A percentile compares a stretch with the other conserved stretches of the same genome.
Evolutionary conservation across 192 early-diverging fungal genomes (phyloP).

Genomic region (Backusella australiensis): DNA sequence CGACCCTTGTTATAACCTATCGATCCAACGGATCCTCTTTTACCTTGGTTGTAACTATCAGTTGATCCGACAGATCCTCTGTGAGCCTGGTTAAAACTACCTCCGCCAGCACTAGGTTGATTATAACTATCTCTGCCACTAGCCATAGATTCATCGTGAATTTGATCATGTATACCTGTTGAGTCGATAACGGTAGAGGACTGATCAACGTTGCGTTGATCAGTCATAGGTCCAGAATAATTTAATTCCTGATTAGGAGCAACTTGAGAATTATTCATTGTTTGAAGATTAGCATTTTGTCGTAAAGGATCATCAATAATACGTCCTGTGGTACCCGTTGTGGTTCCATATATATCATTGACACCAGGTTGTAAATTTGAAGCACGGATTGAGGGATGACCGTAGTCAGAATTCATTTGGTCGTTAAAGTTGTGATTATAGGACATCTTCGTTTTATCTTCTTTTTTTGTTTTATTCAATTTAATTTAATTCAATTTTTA

Average conservation of each 20-base stretch:
- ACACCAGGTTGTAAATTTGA: not conserved
- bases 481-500: not conserved
- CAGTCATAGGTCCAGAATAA: not conserved
- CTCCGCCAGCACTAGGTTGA: not conserved
- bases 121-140: not conserved
- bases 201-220: not conserved
- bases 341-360: not conserved
- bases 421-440: not conserved
- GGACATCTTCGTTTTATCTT: not conserved
- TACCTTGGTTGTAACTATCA: not conserved
- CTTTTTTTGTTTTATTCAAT: not conserved
- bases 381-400: not conserved
- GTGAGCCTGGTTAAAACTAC: not conserved
- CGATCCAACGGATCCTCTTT: not conserved
- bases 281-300: not conserved
- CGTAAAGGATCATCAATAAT: not conserved
- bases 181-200: not conserved
- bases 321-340: not conserved
- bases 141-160: not conserved
- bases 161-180: constrained; percentile 10
- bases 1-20: not conserved
- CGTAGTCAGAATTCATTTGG: not conserved
- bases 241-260: not conserved
- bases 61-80: not conserved
- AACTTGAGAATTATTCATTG: not conserved